A percentile compares a stretch with the other conserved stretches of the same genome.
These are phyloP conservation scores for Nadsonia starkeyi-henricii DNA, from an alignment of 1,139 yeast genomes.

Conservation along the genomic window DNA sequence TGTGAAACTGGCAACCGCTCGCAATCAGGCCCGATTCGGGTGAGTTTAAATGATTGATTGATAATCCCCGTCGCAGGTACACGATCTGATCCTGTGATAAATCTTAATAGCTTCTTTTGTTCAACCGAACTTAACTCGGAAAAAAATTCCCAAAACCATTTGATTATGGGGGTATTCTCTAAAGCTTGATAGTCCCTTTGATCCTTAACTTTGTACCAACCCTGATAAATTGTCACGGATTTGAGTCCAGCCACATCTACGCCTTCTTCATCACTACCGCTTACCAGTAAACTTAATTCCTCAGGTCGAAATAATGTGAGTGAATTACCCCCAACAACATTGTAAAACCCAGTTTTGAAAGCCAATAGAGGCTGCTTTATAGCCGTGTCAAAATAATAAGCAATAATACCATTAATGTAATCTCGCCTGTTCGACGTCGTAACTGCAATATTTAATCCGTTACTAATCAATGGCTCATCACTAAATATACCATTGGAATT, in stretches of 20 bases:
- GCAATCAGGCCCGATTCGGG: slow-evolving; percentile 37
- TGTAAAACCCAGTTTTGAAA: slow-evolving; percentile 56
- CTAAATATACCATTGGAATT: slow-evolving; percentile 7
- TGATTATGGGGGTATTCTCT: slow-evolving; percentile 25
- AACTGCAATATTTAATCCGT: slow-evolving; percentile 44
- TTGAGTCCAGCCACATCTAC: slow-evolving; percentile 55
- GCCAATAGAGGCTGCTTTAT: slow-evolving; percentile 39
- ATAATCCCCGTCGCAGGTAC: slow-evolving; percentile 81
- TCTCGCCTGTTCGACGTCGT: slow-evolving; percentile 39
- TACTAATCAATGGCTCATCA: slow-evolving; percentile 30
- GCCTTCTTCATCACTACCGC: slow-evolving; percentile 53
- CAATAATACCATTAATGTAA: slow-evolving; percentile 50
- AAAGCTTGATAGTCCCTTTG: slow-evolving; percentile 20
- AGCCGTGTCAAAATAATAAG: slow-evolving; percentile 44
- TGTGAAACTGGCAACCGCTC: slow-evolving; percentile 69
- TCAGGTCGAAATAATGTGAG: slow-evolving; percentile 63
- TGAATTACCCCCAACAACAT: slow-evolving; percentile 72
- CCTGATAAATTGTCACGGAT: slow-evolving; percentile 58
- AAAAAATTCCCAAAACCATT: slow-evolving; percentile 82
- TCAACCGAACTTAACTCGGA: slow-evolving; percentile 29
- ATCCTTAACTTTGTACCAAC: slow-evolving; percentile 28
- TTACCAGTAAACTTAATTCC: slow-evolving; percentile 63
- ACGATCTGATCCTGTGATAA: slow-evolving; percentile 83
- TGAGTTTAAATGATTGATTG: slow-evolving; percentile 54
- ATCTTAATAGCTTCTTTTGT: slow-evolving; percentile 53